Evolutionary conservation across 257 asterid genomes (phyloP), one percentile per base, ranked within the genome.

Genomic region (Perilla frutescens): DNA sequence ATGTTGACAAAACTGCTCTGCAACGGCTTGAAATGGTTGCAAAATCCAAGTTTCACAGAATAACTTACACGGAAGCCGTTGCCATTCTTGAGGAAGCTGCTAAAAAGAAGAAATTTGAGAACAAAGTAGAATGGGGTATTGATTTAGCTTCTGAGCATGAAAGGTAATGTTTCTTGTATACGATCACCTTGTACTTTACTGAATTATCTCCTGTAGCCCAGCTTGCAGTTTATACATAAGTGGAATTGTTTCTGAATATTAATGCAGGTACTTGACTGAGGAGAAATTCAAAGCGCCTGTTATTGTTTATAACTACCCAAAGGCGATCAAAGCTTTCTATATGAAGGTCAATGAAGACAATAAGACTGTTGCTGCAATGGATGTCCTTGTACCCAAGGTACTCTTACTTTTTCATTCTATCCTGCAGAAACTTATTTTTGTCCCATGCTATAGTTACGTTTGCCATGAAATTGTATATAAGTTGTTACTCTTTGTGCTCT

Each of bases 341-440:
- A 95, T 95, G 99, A 95, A 95, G 88, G 88, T 95, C 79, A 95
- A 95, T 57, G 97, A 90, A 51, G 99, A 95, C 80, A 75, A 89
- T 10, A 87, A 84, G 85, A 95, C 98, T 50, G 99, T 95, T 81
- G 99, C 99, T 57, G 99, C 99, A 32, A 95, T 95, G 99, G 99
- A 95, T 75, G 96, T 92, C 70, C 99, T 95, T 71, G 99, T 95
- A 66, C 99, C 99, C 7, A 95, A 90, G 93, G 99, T 92, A 61
- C 8, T 70, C 51, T 3, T 36, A 40, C 11, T 3, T 15, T 41
- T 62, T 15, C n/a, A 48, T 20, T 20, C 15, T 7, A 62, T 20
- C 53, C 10, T 39, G 14, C 68, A 8, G 68, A 20, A 62, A 15
- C 34, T 39, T 37, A 7, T 8, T 57, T 39, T 26, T 63, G 48